Evolutionary conservation across 345 rosid genomes (phyloP).

Genomic region (Excoecaria cochinchinensis): DNA sequence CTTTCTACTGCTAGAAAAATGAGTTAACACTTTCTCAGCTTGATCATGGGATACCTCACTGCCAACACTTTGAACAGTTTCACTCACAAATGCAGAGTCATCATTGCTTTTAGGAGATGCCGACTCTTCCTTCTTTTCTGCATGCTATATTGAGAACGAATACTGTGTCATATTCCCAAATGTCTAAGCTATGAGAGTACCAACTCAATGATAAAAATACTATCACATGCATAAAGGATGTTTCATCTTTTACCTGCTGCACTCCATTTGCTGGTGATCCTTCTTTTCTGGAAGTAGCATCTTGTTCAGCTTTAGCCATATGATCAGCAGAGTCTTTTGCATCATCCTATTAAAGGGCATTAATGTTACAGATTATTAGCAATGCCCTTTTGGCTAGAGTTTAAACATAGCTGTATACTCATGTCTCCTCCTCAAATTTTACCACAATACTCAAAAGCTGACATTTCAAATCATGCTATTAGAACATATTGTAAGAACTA

Average conservation of each 20-base stretch:
- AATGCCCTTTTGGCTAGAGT: neutral
- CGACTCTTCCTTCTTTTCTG: slow-evolving; percentile 30
- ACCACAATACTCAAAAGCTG: neutral
- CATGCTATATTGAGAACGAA: slow-evolving; percentile 39
- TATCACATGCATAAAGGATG: slow-evolving; percentile 4
- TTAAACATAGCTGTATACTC: neutral
- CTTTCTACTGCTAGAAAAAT: neutral
- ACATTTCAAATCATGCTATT: neutral
- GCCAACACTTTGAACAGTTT: slow-evolving; percentile 34
- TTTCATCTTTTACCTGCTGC: slow-evolving; percentile 36
- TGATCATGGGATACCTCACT: slow-evolving; percentile 39
- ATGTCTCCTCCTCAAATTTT: neutral
- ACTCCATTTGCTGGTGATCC: slow-evolving; percentile 25
- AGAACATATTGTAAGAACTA: neutral
- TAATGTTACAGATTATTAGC: slow-evolving; percentile 2
- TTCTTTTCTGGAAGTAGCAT: slow-evolving; percentile 32
- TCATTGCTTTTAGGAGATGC: slow-evolving; percentile 38
- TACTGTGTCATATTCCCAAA: slow-evolving; percentile 10
- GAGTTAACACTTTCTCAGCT: slow-evolving; percentile 39
- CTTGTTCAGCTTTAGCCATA: slow-evolving; percentile 38
- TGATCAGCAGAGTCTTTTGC: slow-evolving; percentile 24
- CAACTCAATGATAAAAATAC: neutral
- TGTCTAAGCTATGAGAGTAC: neutral
- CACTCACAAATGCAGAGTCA: slow-evolving; percentile 36
- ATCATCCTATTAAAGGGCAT: slow-evolving; percentile 26